phyloP scores from a whole-genome alignment of 75 land plant species.

The Sequoia sempervirens region DNA sequence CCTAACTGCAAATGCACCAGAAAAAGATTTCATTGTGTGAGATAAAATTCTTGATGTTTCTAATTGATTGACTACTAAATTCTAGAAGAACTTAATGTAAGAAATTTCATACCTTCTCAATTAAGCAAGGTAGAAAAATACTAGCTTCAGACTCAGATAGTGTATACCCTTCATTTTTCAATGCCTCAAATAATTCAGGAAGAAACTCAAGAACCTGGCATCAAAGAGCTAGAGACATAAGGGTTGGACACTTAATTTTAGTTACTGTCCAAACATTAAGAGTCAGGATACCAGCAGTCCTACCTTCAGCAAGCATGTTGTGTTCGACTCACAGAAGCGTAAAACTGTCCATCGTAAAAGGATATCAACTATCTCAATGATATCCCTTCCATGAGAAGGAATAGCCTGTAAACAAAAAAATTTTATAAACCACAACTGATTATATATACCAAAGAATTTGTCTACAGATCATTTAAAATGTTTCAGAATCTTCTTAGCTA shows the following conservation, averaged over 20 bases:
- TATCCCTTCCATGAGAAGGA: conserved; percentile 61
- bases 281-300: neutral
- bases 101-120: conserved; percentile 72
- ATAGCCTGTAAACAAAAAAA: conserved; percentile 53
- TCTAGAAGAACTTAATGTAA: neutral
- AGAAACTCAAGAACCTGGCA: conserved; percentile 93
- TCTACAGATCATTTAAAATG: neutral
- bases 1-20: conserved; percentile 65
- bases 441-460: neutral
- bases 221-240: neutral
- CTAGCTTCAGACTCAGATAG: conserved; percentile 84
- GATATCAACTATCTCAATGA: conserved; percentile 79
- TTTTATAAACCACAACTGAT: neutral
- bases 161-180: conserved; percentile 71
- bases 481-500: neutral
- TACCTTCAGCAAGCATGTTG: conserved; percentile 96
- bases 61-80: neutral
- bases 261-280: neutral
- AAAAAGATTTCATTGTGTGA: neutral
- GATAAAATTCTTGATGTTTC: neutral
- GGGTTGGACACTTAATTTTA: neutral
- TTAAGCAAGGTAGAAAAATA: conserved; percentile 87
- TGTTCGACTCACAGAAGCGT: conserved; percentile 93
- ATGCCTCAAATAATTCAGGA: conserved; percentile 72
- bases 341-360: conserved; percentile 85